Percentiles rank a stretch among this genome's conserved stretches.
These are phyloP conservation scores for Beauveria rudraprayagi DNA, from an alignment of 2,329 filamentous ascomycete species.

Conservation along the genomic window DNA sequence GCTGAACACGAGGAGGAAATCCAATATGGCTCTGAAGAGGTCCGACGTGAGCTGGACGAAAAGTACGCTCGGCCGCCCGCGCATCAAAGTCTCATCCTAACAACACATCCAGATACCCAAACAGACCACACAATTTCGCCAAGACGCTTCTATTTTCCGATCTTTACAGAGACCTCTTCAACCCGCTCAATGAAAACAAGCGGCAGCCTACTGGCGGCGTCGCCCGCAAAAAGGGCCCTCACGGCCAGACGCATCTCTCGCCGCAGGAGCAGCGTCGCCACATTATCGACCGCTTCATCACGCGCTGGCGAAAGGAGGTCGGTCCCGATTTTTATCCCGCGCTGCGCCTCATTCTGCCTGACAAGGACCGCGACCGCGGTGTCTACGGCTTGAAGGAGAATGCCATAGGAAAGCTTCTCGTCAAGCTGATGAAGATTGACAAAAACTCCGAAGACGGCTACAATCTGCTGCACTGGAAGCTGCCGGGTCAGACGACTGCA, in stretches of 20 bases:
- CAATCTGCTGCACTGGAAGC: slow-evolving; percentile 83
- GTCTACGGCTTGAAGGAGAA: slow-evolving; percentile 95
- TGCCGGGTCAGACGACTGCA: slow-evolving; percentile 61
- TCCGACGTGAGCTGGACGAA: slow-evolving; percentile 35
- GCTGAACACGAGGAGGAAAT: slow-evolving; percentile 43
- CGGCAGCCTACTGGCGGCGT: slow-evolving; percentile 59
- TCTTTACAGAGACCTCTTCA: slow-evolving; percentile 70
- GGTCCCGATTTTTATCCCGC: slow-evolving; percentile 91
- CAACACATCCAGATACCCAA: slow-evolving; percentile 59
- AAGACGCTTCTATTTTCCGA: slow-evolving; percentile 77
- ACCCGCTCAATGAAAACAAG: slow-evolving; percentile 69
- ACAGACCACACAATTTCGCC: slow-evolving; percentile 71
- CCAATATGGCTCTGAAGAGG: slow-evolving; percentile 38
- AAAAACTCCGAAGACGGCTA: slow-evolving; percentile 83
- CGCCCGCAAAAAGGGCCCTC: slow-evolving; percentile 49
- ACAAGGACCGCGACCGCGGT: slow-evolving; percentile 83
- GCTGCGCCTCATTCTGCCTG: slow-evolving; percentile 81
- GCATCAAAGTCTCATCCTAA: slow-evolving; percentile 14
- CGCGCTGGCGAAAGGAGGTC: slow-evolving; percentile 78
- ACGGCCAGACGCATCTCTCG: slow-evolving; percentile 50
- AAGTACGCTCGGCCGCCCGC: slow-evolving; percentile 23
- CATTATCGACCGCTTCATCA: slow-evolving; percentile 81
- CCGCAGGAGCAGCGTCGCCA: slow-evolving; percentile 71
- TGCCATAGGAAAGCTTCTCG: slow-evolving; percentile 79
- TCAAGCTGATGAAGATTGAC: slow-evolving; percentile 87